Conservation (phyloP, 2,329 filamentous ascomycete species). For the Pyricularia pennisetigena region DNA sequence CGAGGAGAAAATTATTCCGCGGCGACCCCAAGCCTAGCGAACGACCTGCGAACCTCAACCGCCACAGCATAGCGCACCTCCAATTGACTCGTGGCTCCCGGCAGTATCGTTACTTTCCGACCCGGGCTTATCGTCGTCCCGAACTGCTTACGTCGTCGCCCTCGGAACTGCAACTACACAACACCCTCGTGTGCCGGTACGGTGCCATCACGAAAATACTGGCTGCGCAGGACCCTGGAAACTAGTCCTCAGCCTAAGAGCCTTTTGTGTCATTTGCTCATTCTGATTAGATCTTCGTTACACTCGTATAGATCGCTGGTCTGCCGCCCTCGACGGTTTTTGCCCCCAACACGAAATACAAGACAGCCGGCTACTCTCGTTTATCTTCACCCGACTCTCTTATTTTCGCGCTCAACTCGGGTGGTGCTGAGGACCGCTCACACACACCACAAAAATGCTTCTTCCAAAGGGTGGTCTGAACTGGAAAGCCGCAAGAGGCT, state of each 20-base stretch:
- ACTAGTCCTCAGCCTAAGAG: not conserved
- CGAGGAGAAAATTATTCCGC: not conserved
- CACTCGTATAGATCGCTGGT: not conserved
- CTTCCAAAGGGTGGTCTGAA: constrained; percentile 81
- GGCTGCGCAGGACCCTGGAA: not conserved
- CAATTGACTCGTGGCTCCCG: not conserved
- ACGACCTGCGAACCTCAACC: not conserved
- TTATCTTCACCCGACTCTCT: constrained; percentile 4
- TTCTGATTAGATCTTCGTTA: not conserved
- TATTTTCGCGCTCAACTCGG: constrained; percentile 18
- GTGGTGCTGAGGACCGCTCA: constrained; percentile 21
- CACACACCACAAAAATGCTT: constrained; percentile 54
- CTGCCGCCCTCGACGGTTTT: not conserved
- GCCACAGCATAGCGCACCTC: not conserved
- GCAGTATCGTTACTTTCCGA: not conserved
- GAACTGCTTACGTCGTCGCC: not conserved
- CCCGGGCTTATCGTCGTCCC: not conserved
- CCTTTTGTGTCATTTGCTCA: not conserved
- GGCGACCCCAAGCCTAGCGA: not conserved
- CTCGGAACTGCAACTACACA: not conserved
- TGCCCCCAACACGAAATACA: constrained; percentile 1
- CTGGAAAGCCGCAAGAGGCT: constrained; percentile 82
- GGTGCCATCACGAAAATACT: not conserved
- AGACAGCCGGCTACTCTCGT: constrained; percentile 5
- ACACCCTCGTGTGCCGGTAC: not conserved